Conservation (phyloP, 2,329 filamentous ascomycete genomes). For the Penicillium sp. region DNA sequence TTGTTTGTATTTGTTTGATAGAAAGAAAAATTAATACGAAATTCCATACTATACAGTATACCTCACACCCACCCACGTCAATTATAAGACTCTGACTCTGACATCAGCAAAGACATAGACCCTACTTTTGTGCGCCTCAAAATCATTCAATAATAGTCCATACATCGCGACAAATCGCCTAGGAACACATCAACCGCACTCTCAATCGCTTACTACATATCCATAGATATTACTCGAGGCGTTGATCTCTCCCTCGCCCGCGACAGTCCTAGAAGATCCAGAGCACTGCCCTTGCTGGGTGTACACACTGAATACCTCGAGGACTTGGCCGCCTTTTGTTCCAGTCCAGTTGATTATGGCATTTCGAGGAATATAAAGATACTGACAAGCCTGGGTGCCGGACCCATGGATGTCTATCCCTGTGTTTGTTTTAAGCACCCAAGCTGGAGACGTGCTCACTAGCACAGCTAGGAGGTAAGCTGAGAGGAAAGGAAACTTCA, state of each 20-base stretch:
- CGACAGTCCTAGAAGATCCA: slow-evolving; percentile 12
- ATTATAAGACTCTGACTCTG: too few relatives aligned
- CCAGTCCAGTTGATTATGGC: slow-evolving; percentile 13
- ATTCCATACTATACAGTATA: too few relatives aligned
- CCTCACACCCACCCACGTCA: too few relatives aligned
- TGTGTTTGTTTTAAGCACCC: background rate
- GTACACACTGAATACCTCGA: slow-evolving; percentile 9
- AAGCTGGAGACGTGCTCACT: background rate
- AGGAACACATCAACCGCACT: background rate
- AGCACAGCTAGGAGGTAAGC: background rate
- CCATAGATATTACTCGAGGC: slow-evolving; percentile 17
- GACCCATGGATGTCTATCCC: background rate
- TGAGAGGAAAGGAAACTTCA: background rate
- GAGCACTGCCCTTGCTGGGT: slow-evolving; percentile 2
- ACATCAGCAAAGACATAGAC: too few relatives aligned
- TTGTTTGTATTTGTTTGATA: too few relatives aligned
- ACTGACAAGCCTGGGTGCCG: slow-evolving; percentile 1
- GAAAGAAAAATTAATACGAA: too few relatives aligned
- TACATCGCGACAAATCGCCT: background rate
- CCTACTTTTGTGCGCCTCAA: background rate
- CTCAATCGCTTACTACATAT: slow-evolving; percentile 3
- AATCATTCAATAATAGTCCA: background rate
- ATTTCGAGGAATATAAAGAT: slow-evolving; percentile 10
- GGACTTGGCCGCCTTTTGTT: slow-evolving; percentile 5
- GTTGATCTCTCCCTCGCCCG: slow-evolving; percentile 15